Evolutionary conservation across 2,329 filamentous ascomycete species (phyloP).

Genomic region (Stachybotrys elegans): DNA sequence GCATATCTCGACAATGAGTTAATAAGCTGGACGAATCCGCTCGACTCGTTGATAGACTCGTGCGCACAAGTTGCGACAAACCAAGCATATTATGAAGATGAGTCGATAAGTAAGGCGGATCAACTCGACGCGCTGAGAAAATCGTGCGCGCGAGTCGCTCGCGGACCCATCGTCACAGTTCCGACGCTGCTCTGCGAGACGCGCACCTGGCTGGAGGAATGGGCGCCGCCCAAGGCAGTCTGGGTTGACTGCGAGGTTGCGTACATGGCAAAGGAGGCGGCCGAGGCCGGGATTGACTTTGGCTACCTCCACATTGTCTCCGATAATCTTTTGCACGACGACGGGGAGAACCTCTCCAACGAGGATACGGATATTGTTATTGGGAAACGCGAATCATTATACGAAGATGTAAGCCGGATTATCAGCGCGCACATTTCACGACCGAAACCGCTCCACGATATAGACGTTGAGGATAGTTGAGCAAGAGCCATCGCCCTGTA

Average conservation of each 20-base stretch:
- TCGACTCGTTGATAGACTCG: not conserved
- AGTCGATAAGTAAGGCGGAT: no score
- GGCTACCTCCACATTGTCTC: not conserved
- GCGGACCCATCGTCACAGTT: not conserved
- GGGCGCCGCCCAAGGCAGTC: not conserved
- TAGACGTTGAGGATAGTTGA: no score
- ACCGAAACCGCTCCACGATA: no score
- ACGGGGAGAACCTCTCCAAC: not conserved
- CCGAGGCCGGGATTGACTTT: not conserved
- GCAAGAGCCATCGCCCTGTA: no score
- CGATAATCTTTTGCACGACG: not conserved
- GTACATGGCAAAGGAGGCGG: not conserved
- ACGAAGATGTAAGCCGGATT: not conserved
- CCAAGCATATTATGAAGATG: no score
- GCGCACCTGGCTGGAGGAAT: not conserved
- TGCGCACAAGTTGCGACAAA: not conserved
- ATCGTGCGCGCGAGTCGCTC: not conserved
- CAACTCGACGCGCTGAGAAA: not conserved
- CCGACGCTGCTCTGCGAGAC: not conserved
- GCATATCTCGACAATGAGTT: not conserved
- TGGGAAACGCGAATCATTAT: not conserved
- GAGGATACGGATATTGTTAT: not conserved
- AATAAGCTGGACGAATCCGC: not conserved
- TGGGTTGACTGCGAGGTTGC: constrained; percentile 1
- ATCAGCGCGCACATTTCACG: not conserved